Base-by-base conservation (phyloP, 345 rosid species). In the Bretschneidera sinensis region DNA sequence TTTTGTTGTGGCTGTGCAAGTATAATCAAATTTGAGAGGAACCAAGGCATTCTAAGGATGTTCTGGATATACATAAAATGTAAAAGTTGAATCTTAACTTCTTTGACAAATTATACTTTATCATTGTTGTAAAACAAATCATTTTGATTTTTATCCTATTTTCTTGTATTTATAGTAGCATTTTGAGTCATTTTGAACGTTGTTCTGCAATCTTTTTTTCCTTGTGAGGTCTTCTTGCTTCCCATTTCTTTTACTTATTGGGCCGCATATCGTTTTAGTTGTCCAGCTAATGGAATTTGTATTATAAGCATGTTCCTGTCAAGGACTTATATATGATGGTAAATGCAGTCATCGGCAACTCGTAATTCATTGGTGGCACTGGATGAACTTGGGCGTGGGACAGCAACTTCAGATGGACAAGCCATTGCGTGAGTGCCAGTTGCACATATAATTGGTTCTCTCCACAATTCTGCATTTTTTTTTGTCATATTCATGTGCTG, bases 381-480 rank as follows among this genome's bases (percentile, higher is more conserved):
- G 62, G 98, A 92, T 80, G 98, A 92, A 81, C 95, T 92, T 68
- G 97, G 97, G 53, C 82, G 96, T n/a, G 98, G 98, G 67, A 87
- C 98, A 54, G 82, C 97, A 25, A 87, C 98, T 53, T 92, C 97
- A 55, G 98, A 92, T 78, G 98, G 98, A 65, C 97, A 94, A 78
- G 99, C 99, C 72, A 94, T 94, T 76, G 99, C 99, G 97, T 94
- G 81, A 45, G 33, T 28, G 33, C 16, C 10, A 39, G 45, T 14
- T 14, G 11, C 45, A 39, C 15, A 7, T 39, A 7, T 39, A 39
- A 39, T 39, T 39, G 45, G 86, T 45, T 51, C 55, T 70, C 57
- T 25, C n/a, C 2, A 24, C n/a, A n/a, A 39, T 39, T 39, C 45
- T 7, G 45, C 45, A 39, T 39, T 9, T 39, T 39, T 14, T 11